Evolutionary conservation across 768 basidiomycete genomes (phyloP), one percentile per base, ranked within the genome.

Genomic region (Psilocybe tampanensis): DNA sequence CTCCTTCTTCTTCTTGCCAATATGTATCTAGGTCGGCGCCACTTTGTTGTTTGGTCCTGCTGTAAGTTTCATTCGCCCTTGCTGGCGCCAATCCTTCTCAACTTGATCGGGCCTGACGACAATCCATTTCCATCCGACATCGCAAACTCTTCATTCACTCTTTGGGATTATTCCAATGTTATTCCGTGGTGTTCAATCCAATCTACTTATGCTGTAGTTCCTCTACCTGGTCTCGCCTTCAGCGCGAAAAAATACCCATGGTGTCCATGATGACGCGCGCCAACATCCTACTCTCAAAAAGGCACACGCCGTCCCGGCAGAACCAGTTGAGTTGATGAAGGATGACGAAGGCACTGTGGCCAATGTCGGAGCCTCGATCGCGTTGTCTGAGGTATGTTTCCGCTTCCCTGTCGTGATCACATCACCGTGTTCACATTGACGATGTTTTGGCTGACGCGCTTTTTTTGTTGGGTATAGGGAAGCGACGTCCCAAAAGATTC

Each of bases 221-320:
- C 69, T 78, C 26, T 78, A 76, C 66, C 72, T 78, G 45, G 18
- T 76, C 34, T 78, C 77, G 7, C 77, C 77, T 5, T 71, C 74
- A 32, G 74, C 74, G 15, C 70, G 73, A 52, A 75, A 76, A 60
- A 64, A 65, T 45, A 22, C 53, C 19, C 59, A 65, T 39, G 54
- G 61, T 52, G 68, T 66, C 22, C 76, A 78, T 62, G 60, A 76
- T 47, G 74, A 64, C 13, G 50, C 52, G 44, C 58, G 62, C 29
- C 56, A 64, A 12, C 47, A 66, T 58, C 26, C 49, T 8, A 49
- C 13, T 15, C 36, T 39, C 36, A 39, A 58, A 36, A 32, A 52
- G 3, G 59, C 44, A 39, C 53, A 58, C n/a, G 59, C 62, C 8
- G 49, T 59, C 54, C 24, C 64, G 60, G 17, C 55, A n/a, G 60